These are phyloP conservation scores for Coemansia sp. DNA, from an alignment of 192 early-diverging fungal genomes.

Conservation along the genomic window DNA sequence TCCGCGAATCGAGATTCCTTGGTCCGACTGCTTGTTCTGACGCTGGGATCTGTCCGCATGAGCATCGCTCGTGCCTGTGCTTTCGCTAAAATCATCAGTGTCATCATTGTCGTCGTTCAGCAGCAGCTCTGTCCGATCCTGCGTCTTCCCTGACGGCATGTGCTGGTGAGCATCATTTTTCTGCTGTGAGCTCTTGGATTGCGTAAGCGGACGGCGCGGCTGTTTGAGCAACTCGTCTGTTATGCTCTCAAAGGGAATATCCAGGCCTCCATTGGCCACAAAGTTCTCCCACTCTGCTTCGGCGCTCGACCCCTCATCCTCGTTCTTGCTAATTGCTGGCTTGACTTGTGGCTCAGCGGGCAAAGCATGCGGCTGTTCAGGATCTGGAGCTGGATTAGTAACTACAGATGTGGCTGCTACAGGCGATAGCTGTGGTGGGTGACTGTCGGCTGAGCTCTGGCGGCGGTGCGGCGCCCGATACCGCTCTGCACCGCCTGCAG, in stretches of 20 bases:
- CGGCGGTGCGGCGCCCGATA: conserved; percentile 49
- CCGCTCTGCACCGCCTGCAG: conserved; percentile 8
- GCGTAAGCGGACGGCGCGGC: conserved; percentile 1
- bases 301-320: conserved; percentile 24
- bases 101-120: conserved; percentile 27
- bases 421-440: conserved; percentile 3
- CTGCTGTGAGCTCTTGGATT: background rate
- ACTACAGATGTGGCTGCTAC: background rate
- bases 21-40: conserved; percentile 6
- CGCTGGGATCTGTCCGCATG: background rate
- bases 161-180: background rate
- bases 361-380: background rate
- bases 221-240: conserved; percentile 49
- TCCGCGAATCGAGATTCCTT: conserved; percentile 32
- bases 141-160: background rate
- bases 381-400: background rate
- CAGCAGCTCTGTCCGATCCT: conserved; percentile 14
- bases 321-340: conserved; percentile 8
- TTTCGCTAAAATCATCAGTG: conserved; percentile 28
- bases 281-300: conserved; percentile 54
- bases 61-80: background rate
- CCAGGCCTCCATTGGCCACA: conserved; percentile 52
- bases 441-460: conserved; percentile 28
- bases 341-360: background rate
- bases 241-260: conserved; percentile 48